Base-by-base conservation (phyloP, 805 yeast species). In the Wickerhamomyces rabaulensis region DNA sequence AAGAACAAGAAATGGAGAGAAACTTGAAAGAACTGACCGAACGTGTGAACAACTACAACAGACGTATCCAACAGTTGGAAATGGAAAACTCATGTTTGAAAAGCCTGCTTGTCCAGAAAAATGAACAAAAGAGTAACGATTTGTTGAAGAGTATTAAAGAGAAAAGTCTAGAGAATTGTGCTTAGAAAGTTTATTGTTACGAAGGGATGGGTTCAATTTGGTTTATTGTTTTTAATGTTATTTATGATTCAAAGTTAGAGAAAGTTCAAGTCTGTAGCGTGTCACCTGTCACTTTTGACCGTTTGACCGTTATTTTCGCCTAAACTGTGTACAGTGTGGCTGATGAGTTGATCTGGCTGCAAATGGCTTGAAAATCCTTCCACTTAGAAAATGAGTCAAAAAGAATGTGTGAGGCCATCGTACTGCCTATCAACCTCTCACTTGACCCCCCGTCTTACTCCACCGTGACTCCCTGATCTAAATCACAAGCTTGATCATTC, bases 31-130 rank as follows among this genome's bases (percentile, higher is more conserved):
- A 63, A 31, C 67, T 80, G 40, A 69, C 68, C 41, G 79, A 75
- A 29, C 61, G 66, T 49, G 74, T 80, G n/a, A 60, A 64, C 19
- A 54, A 56, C 9, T 74, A 73, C 48, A 80, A 78, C 50, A 50
- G 62, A 16, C 70, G 74, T 49, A 72, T 80, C 37, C 74, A 70
- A 51, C 76, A 73, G 42, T 62, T 82, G 47, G 84, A 82, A 54
- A 74, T 80, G 75, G 88, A 82, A 59, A 82, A 82, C 58, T 69
- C 72, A 50, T 72, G 81, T 44, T 64, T 82, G 51, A 77, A 78
- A 52, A 73, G 75, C 50, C 65, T 82, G 48, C 70, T 79, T 17
- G 65, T 76, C 22, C 79, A 78, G 54, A 76, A 75, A 61, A 78
- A 78, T 35, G 74, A 69, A 45, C 59, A 61, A 38, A 69, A 65